These are phyloP conservation scores for Suhomyces chickasaworum DNA, from an alignment of 1,139 yeast species.

Conservation along the genomic window DNA sequence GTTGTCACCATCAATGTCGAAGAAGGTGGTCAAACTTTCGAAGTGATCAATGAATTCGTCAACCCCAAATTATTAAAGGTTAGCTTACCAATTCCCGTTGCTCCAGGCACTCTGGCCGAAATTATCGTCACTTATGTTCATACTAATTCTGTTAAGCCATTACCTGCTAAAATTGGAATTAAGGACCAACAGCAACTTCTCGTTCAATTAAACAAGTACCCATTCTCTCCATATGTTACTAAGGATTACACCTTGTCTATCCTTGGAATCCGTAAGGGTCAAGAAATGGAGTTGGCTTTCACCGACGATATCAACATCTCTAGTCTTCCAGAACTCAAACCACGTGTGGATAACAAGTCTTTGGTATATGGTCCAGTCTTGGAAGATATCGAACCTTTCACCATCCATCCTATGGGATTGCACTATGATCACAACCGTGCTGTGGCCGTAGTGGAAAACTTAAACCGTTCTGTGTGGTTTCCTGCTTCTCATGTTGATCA, in stretches of 20 bases:
- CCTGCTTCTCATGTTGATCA: constrained; percentile 45
- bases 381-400: constrained; percentile 45
- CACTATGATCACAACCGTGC: constrained; percentile 71
- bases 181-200: constrained; percentile 64
- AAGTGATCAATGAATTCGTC: constrained; percentile 34
- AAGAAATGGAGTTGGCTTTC: constrained; percentile 45
- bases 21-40: constrained; percentile 24
- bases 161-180: constrained; percentile 65
- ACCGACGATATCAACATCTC: constrained; percentile 18
- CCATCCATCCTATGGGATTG: constrained; percentile 52
- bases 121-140: constrained; percentile 58
- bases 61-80: constrained; percentile 39
- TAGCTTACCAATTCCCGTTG: constrained; percentile 63
- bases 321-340: constrained; percentile 30
- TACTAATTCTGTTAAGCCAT: constrained; percentile 53
- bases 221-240: constrained; percentile 67
- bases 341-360: constrained; percentile 39
- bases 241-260: constrained; percentile 50
- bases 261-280: constrained; percentile 50
- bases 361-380: constrained; percentile 61
- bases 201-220: constrained; percentile 56
- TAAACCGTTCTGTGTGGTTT: constrained; percentile 77
- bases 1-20: constrained; percentile 43
- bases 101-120: constrained; percentile 57
- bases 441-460: constrained; percentile 56